Evolutionary conservation across 2,329 filamentous ascomycete species (phyloP).

Genomic region (Phyllachora maydis): DNA sequence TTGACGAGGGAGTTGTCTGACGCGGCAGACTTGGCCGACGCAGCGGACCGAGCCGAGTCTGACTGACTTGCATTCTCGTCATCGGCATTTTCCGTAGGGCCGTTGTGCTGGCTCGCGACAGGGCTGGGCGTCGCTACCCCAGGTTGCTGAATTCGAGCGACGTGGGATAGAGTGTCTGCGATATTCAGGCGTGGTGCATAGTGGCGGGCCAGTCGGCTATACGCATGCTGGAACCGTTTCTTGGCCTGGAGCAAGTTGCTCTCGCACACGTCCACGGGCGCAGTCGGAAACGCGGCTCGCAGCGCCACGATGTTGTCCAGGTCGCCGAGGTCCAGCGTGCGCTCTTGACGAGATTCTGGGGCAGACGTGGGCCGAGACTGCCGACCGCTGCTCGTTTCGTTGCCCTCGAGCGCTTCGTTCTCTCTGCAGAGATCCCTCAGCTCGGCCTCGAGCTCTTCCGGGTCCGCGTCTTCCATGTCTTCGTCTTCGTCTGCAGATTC

Average conservation of each 20-base stretch:
- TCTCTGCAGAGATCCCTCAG: slow-evolving; percentile 6
- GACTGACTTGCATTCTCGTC: slow-evolving; percentile 1
- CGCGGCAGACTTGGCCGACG: slow-evolving; percentile 9
- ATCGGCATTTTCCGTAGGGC: too few species aligned
- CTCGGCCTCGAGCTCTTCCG: slow-evolving; percentile 5
- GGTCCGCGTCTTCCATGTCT: slow-evolving; percentile 5
- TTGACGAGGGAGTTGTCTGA: slow-evolving; percentile 9
- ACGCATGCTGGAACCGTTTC: too few species aligned
- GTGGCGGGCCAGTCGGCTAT: slow-evolving; percentile 22
- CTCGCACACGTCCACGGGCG: slow-evolving; percentile 9
- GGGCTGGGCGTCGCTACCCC: too few species aligned
- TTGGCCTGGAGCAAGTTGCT: slow-evolving; percentile 14
- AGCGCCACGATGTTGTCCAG: slow-evolving; percentile 4
- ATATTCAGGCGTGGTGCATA: slow-evolving; percentile 13
- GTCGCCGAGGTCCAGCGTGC: not conserved
- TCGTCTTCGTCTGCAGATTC: slow-evolving; percentile 5
- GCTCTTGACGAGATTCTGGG: too few species aligned
- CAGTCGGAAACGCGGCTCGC: slow-evolving; percentile 20
- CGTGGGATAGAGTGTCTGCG: slow-evolving; percentile 14
- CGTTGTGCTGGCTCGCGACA: too few species aligned
- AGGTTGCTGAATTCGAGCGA: too few species aligned
- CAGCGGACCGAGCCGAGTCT: slow-evolving; percentile 5
- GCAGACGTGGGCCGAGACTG: too few species aligned
- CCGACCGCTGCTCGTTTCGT: too few species aligned
- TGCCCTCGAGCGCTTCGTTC: slow-evolving; percentile 5